Base-by-base conservation (phyloP, 345 rosid genomes). In the Lepidium didymum region DNA sequence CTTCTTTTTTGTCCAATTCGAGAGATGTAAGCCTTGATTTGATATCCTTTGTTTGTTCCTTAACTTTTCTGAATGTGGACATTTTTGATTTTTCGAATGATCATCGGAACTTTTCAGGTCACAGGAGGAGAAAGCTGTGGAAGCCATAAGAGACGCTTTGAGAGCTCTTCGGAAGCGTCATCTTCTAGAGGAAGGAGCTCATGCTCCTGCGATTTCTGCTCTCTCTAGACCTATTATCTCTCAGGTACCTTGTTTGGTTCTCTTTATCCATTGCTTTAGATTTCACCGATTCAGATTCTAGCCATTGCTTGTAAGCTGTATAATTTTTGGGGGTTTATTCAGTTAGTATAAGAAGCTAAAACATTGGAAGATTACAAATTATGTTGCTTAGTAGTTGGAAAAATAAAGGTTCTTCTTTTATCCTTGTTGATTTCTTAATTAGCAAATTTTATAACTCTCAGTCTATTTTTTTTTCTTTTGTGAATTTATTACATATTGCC, bases 171-270 rank as follows among this genome's bases (percentile, higher is more conserved):
- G 86, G 73, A 86, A 83, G 70, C 89, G 99, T 70, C 96, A 90
- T 83, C 86, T 85, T 73, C 70, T 85, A 0, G 99, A 94, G 71
- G 97, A 94, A 86, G 90, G 86, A 46, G 97, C 97, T 78, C 96
- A 91, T 80, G 85, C 81, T 46, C 91, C 99, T 12, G 95, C 96
- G 15, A 67, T 68, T 59, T 78, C 75, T 25, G 99, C 99, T 67
- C 93, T 94, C 75, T 82, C 96, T 38, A 70, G 63, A 49, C 99
- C 99, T n/a, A 63, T 91, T 40, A 79, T 91, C 23, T 81, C 85
- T 70, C 97, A 94, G 90, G 96, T 90, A 35, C 40, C 40, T 12
- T 10, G 40, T 33, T 23, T 31, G 45, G 6, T 33, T 29, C 56
- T 29, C 29, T 37, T 35, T 43, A 29, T 69, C 25, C 14, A 29